Evolutionary conservation across 305 asterid species (phyloP), one percentile per base, ranked within the genome.

Genomic region (Fraxinus baroniana): DNA sequence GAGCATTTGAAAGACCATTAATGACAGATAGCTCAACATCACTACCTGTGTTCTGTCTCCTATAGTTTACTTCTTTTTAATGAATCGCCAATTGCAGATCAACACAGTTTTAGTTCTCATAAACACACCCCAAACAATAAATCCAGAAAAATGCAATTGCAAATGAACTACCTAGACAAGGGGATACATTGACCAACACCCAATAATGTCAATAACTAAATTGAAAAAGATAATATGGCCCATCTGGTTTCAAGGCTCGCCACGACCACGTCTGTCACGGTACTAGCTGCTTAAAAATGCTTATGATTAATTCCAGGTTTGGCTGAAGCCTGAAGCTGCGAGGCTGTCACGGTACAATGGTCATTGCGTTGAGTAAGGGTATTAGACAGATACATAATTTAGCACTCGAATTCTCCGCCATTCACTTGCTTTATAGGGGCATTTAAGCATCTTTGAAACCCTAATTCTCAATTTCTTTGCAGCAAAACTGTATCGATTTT

Each of bases 201-300:
- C 35, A 66, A 66, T 26, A 10, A 60, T 60, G 70, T 68, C 84
- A 89, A 84, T 89, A 32, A 3, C 52, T 62, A 74, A 36, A 22
- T 22, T 15, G 35, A 73, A 72, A 44, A 12, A 44, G n/a, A 44
- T 44, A 44, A 44, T 44, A 44, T 12, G 55, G 60, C 60, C 18
- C 60, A 49, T 49, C 60, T 15, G 66, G 26, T 55, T 22, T 7
- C 60, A 49, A 17, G 60, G 60, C 20, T 49, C 60, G 60, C 60
- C 60, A 49, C 55, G 5, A 10, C 2, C 15, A 17, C 3, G 57
- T 46, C 18, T 15, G 57, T 46, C 57, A 46, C 57, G 57, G 57
- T 24, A 64, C 33, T 35, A 64, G 72, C 72, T 64, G 72, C 72
- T 64, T 64, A 64, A 22, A 64, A 8, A 20, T 24, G 9, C 35